These are phyloP conservation scores for Aureobasidium pullulans DNA, from an alignment of 2,329 filamentous ascomycete species.

Conservation along the genomic window DNA sequence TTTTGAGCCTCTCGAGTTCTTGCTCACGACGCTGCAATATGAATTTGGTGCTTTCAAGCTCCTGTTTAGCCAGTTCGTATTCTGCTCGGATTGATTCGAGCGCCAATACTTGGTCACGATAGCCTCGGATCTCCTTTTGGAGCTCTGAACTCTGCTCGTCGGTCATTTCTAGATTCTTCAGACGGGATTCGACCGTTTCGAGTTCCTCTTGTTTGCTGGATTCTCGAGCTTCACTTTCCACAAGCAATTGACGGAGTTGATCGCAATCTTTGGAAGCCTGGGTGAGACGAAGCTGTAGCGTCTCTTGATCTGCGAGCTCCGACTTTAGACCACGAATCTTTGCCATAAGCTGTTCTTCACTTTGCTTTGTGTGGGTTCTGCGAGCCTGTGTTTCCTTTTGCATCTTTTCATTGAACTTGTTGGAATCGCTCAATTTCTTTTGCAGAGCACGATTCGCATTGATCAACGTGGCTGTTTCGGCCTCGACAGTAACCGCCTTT, in stretches of 20 bases:
- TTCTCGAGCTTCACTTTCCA: conserved; percentile 62
- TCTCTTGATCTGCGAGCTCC: conserved; percentile 53
- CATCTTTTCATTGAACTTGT: conserved; percentile 60
- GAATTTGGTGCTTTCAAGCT: conserved; percentile 50
- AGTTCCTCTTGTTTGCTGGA: conserved; percentile 56
- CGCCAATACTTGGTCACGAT: conserved; percentile 57
- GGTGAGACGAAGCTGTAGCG: conserved; percentile 52
- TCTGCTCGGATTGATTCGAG: conserved; percentile 51
- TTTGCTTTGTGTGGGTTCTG: conserved; percentile 66
- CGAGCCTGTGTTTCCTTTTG: conserved; percentile 67
- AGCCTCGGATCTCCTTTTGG: conserved; percentile 53
- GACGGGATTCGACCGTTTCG: conserved; percentile 54
- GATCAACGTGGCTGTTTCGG: conserved; percentile 73
- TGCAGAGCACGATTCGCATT: conserved; percentile 68
- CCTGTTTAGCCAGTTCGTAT: conserved; percentile 49
- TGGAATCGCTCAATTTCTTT: conserved; percentile 64
- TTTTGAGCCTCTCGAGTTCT: conserved; percentile 42
- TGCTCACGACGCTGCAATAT: conserved; percentile 43
- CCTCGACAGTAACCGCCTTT: conserved; percentile 68
- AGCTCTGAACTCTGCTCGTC: conserved; percentile 53
- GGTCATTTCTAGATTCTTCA: conserved; percentile 54
- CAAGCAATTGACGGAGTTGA: conserved; percentile 54
- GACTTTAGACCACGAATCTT: conserved; percentile 62
- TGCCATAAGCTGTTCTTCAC: conserved; percentile 62
- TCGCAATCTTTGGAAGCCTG: conserved; percentile 53